These are phyloP conservation scores for Triticum dicoccoides DNA, from an alignment of 176 grass and related monocot species.

Conservation along the genomic window DNA sequence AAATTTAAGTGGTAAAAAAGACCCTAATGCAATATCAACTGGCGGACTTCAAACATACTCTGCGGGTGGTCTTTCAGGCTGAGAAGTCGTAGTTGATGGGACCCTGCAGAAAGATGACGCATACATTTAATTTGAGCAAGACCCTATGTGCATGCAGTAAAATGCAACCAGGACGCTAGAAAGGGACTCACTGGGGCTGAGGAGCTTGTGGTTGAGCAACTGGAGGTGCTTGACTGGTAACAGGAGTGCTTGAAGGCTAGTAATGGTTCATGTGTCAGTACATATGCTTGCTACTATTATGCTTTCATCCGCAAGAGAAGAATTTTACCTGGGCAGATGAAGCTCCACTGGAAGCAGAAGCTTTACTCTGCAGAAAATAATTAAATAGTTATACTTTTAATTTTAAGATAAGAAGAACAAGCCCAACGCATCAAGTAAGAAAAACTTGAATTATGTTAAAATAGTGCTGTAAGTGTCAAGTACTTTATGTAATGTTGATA, in stretches of 20 bases:
- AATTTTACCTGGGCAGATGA: slow-evolving; percentile 73
- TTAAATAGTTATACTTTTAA: neutral
- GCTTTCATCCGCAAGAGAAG: neutral
- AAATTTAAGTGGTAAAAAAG: slow-evolving; percentile 11
- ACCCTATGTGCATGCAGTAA: slow-evolving; percentile 10
- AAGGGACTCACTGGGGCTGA: slow-evolving; percentile 53
- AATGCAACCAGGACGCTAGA: neutral
- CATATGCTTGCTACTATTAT: neutral
- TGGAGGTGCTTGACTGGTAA: slow-evolving; percentile 37
- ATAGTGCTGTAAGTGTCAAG: neutral
- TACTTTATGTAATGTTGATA: neutral
- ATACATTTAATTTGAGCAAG: slow-evolving; percentile 3
- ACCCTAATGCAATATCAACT: slow-evolving; percentile 3
- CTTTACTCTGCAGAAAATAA: slow-evolving; percentile 59
- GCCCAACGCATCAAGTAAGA: neutral
- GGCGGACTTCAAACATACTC: slow-evolving; percentile 39
- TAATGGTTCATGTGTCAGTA: slow-evolving; percentile 38
- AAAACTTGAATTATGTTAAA: neutral
- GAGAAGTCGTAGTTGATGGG: slow-evolving; percentile 30
- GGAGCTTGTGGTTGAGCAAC: slow-evolving; percentile 46
- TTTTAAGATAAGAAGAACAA: slow-evolving; percentile 3
- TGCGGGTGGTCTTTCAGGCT: slow-evolving; percentile 41
- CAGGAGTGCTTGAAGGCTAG: slow-evolving; percentile 56
- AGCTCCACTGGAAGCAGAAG: slow-evolving; percentile 60
- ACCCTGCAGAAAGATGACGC: slow-evolving; percentile 40